Conservation (phyloP, 2,329 filamentous ascomycete genomes). For the Rhinocladiella similis region DNA sequence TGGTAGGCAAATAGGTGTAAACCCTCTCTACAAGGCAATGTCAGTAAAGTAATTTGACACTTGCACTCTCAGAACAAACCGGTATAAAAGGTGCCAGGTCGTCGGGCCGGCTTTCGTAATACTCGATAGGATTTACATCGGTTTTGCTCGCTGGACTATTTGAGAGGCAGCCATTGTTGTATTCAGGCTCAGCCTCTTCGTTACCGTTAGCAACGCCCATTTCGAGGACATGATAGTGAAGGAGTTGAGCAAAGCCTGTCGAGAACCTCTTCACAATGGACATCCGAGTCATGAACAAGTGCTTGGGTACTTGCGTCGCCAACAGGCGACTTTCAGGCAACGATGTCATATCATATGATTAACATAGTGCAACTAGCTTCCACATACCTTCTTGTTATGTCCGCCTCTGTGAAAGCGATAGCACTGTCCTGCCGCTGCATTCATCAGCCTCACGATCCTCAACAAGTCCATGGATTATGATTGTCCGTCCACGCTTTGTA, state of each 20-base stretch:
- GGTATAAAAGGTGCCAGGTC: conserved; percentile 6
- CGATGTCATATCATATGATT: conserved; percentile 3
- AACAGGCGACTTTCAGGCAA: conserved; percentile 3
- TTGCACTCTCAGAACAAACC: conserved; percentile 5
- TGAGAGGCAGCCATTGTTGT: conserved; percentile 1
- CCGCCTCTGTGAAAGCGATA: not conserved
- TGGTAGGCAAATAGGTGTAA: not conserved
- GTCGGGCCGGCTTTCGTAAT: conserved; percentile 12
- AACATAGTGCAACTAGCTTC: not conserved
- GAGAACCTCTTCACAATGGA: not conserved
- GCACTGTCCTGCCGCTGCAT: not conserved
- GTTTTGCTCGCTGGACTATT: conserved; percentile 1
- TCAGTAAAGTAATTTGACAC: no score
- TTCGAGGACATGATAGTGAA: not conserved
- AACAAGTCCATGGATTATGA: not conserved
- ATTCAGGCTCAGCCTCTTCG: not conserved
- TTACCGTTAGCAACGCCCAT: conserved; percentile 12
- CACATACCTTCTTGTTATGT: conserved; percentile 16
- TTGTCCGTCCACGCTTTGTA: no score
- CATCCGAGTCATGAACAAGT: not conserved
- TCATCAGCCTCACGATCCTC: not conserved
- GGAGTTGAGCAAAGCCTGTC: not conserved
- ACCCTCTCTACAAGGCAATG: no score
- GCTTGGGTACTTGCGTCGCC: not conserved
- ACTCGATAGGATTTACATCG: conserved; percentile 4